Evolutionary conservation across 2,329 filamentous ascomycete species (phyloP).

Genomic region (Hortaea sp.): DNA sequence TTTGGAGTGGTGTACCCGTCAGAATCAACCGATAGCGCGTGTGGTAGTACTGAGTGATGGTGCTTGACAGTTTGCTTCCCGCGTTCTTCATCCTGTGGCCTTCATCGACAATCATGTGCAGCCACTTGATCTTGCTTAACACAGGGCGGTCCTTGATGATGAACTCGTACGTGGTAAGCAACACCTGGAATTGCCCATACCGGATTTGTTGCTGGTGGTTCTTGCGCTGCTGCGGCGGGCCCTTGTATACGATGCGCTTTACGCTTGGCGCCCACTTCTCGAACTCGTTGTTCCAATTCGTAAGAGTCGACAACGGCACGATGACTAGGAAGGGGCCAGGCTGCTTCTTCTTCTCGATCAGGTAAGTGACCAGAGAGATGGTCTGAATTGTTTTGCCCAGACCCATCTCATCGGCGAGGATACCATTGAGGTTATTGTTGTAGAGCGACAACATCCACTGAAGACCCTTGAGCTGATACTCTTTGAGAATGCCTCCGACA

Average conservation of each 20-base stretch:
- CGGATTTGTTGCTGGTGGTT: constrained; percentile 88
- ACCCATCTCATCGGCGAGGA: constrained; percentile 98
- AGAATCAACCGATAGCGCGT: constrained; percentile 94
- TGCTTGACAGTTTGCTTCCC: constrained; percentile 89
- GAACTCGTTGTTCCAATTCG: constrained; percentile 98
- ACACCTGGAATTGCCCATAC: constrained; percentile 87
- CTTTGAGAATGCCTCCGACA: constrained; percentile 86
- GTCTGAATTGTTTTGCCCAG: constrained; percentile 99
- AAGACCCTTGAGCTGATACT: constrained; percentile 96
- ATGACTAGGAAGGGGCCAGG: constrained; percentile 91
- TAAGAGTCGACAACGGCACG: constrained; percentile 90
- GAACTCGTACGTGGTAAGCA: constrained; percentile 97
- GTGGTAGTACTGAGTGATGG: constrained; percentile 88
- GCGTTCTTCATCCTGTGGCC: constrained; percentile 99
- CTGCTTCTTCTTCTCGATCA: constrained; percentile 92
- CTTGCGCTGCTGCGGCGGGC: constrained; percentile 78
- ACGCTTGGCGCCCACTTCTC: constrained; percentile 96
- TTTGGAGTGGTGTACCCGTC: constrained; percentile 93
- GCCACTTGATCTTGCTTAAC: constrained; percentile 97
- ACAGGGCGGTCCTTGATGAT: constrained; percentile 97
- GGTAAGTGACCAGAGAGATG: constrained; percentile 92
- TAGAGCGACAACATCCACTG: constrained; percentile 99
- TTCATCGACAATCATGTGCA: constrained; percentile 99
- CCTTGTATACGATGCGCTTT: constrained; percentile 87
- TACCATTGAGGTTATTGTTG: constrained; percentile 99